Evolutionary conservation across 2,329 filamentous ascomycete genomes (phyloP), one percentile per base, ranked within the genome.

Genomic region (Gaeumannomyces sp.): DNA sequence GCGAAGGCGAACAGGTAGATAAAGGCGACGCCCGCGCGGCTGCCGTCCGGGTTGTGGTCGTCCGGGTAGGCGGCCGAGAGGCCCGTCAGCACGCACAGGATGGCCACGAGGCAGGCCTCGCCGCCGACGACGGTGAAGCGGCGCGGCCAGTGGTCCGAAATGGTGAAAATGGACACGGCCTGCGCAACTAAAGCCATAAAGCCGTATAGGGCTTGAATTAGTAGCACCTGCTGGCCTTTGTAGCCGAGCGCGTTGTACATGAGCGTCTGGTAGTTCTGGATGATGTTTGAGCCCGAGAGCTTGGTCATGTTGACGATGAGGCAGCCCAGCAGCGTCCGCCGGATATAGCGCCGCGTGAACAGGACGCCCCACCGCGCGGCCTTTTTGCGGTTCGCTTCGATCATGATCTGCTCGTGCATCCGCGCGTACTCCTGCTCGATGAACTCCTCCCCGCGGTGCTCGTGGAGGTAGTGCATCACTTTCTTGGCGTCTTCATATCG

Each of bases 171-270:
- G 61, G 73, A 72, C 50, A 75, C 70, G 13, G 71, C 65, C 56
- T 73, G 72, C 1, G 73, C 73, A 3, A 73, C 65, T 14, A 75
- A 63, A 0, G 70, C 73, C 72, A 74, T 75, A 28, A 75, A 69
- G 11, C 74, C 74, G n/a, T 76, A 76, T 25, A 77, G 77, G 14
- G 79, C 81, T 63, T 79, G 79, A 31, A 81, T 82, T 22, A 83
- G 73, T 4, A 83, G 73, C 29, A 80, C 76, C 7, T 77, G 76
- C 66, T 77, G 77, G 70, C 80, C 80, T 64, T 80, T 78, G 28
- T 81, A 79, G 67, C 78, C 80, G 63, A 83, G 75, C 28, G 79
- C 75, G 66, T 77, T 76, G 60, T 77, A 76, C 50, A 75, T 67
- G n/a, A 76, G 66, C 3, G 66, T 69, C 59, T 76, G 73, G 65